Evolutionary conservation across 768 basidiomycete species (phyloP), one percentile per base, ranked within the genome.

Genomic region (Scleroderma citrinum): DNA sequence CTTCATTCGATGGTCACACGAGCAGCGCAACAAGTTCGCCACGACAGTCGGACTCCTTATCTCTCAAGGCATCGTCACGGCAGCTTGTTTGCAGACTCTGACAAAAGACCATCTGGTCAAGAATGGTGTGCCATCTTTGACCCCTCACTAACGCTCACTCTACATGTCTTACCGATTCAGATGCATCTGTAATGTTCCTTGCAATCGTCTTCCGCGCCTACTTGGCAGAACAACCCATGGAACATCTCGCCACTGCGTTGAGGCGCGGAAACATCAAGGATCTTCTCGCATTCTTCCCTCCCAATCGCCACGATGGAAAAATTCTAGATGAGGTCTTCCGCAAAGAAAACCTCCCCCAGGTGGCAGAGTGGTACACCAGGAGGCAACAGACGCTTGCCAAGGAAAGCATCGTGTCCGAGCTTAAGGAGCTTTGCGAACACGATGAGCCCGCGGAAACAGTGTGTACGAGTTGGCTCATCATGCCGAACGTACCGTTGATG

Each of bases 361-460:
- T 97, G 37, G 85, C 88, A 2, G 95, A 98, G 14, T 97, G 92
- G 91, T 97, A 88, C 78, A 81, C 82, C 40, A 96, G 94, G 77
- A 85, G 83, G 65, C 90, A 92, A 63, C 83, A 83, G 51, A 83
- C 83, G 48, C 80, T 84, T 50, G 81, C 89, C 56, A 92, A 87
- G 66, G 89, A 93, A 50, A 74, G 76, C 38, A 78, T 94, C 54
- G 69, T 85, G 59, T 76, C 73, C 57, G 80, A 82, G 20, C 74
- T 91, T 47, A 81, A 78, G 49, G 83, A 83, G 51, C 73, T 86
- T 63, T 80, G 82, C 48, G 84, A 83, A 58, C 78, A 75, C 38
- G 83, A 81, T 43, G 89, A 92, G 47, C 56, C 82, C 29, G 66
- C 75, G 19, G 85, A 87, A 32, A 80, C 81, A 56, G 92, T 91